Percentiles rank a stretch among this genome's conserved stretches.
Conservation (phyloP, 768 basidiomycete species). For the Terana coerulea region DNA sequence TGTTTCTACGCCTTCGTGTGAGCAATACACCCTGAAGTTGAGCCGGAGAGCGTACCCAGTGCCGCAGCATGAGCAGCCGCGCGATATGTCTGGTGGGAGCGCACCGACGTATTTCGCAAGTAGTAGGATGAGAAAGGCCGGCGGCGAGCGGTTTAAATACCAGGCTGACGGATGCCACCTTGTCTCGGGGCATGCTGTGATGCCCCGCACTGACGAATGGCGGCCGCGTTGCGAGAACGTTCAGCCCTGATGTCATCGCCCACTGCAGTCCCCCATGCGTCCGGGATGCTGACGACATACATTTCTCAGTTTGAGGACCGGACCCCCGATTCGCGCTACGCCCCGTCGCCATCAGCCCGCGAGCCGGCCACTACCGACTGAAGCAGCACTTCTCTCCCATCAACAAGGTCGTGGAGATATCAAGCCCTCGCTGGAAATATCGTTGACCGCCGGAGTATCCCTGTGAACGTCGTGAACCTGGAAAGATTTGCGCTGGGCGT, state of each 20-base stretch:
- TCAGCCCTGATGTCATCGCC: conserved; percentile 2
- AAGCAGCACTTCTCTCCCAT: no score
- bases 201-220: conserved; percentile 5
- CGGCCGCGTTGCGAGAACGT: not conserved
- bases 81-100: not conserved
- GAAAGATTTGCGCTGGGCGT: no score
- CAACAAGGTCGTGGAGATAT: no score
- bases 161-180: not conserved
- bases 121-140: not conserved
- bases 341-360: no score
- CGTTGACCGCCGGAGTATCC: no score
- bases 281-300: not conserved
- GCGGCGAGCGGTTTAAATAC: conserved; percentile 6
- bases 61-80: not conserved
- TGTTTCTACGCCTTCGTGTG: not conserved
- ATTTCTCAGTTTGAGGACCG: not conserved
- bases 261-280: not conserved
- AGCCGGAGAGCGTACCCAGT: not conserved
- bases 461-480: no score
- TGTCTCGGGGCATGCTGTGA: not conserved
- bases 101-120: not conserved
- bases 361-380: no score
- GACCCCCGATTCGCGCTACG: no score
- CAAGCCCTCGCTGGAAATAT: no score
- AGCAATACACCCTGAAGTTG: not conserved